A percentile compares a stretch with the other conserved stretches of the same genome.
These are phyloP conservation scores for Vigna nakashimae DNA, from an alignment of 306 rosid species.

Conservation along the genomic window DNA sequence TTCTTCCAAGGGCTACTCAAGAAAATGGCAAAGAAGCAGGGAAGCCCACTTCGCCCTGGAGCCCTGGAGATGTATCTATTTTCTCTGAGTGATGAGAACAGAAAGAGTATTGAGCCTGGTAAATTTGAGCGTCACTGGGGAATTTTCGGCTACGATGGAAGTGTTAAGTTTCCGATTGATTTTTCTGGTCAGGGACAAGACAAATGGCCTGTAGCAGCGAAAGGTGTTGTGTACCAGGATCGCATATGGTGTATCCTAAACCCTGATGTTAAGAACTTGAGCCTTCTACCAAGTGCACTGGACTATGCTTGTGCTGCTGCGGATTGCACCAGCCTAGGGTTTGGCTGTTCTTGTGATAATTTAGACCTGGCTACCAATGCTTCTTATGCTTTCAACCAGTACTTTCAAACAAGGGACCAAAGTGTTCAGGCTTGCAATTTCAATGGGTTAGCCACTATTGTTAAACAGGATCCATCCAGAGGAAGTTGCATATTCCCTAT, in stretches of 20 bases:
- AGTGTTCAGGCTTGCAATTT: conserved; percentile 68
- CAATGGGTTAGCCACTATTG: conserved; percentile 53
- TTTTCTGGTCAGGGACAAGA: conserved; percentile 58
- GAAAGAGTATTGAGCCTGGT: conserved; percentile 69
- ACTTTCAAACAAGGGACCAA: conserved; percentile 67
- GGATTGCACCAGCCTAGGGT: conserved; percentile 67
- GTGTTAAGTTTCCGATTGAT: conserved; percentile 68
- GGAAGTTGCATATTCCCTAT: conserved; percentile 64
- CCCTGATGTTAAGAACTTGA: conserved; percentile 11
- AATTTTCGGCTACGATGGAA: conserved; percentile 68
- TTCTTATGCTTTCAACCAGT: conserved; percentile 78
- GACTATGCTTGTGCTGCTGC: conserved; percentile 62
- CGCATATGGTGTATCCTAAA: conserved; percentile 63
- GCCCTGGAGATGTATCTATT: conserved; percentile 60
- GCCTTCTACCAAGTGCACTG: background rate
- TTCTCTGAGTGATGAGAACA: conserved; percentile 68
- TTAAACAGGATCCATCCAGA: conserved; percentile 52
- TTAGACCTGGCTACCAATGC: conserved; percentile 40
- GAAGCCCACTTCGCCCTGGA: conserved; percentile 67
- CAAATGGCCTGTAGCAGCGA: conserved; percentile 54
- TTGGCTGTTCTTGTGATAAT: conserved; percentile 54
- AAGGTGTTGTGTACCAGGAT: conserved; percentile 69
- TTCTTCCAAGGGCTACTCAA: conserved; percentile 76
- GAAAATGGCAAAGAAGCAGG: conserved; percentile 55
- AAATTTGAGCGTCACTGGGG: conserved; percentile 93